phyloP scores from a whole-genome alignment of 371 early-diverging fungal species.

The Conidiobolus incongruus region DNA sequence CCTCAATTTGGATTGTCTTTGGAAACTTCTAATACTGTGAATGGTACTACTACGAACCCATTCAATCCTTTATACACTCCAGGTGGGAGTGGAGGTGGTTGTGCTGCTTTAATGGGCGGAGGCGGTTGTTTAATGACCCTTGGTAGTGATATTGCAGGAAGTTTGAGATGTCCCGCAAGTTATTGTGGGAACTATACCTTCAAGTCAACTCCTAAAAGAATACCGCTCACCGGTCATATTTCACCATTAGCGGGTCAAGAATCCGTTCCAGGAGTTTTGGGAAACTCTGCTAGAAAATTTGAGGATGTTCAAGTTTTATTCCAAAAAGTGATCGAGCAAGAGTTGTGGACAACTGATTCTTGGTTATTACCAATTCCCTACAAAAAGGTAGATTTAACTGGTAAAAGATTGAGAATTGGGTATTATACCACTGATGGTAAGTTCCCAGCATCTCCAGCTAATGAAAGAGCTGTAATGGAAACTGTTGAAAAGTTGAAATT shows the following conservation, averaged over 20 bases:
- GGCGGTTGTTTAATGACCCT: no score
- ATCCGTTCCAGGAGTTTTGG: no score
- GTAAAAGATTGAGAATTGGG: constrained; percentile 2
- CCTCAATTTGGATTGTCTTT: no score
- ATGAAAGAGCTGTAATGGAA: neutral
- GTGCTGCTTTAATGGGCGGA: no score
- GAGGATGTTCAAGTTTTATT: neutral
- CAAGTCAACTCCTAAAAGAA: neutral
- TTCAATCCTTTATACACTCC: no score
- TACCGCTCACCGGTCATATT: neutral
- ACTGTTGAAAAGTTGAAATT: neutral
- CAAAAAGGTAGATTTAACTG: neutral
- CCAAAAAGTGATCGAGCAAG: neutral
- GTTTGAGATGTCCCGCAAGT: neutral
- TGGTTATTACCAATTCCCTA: neutral
- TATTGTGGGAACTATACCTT: neutral
- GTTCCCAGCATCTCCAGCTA: constrained; percentile 1
- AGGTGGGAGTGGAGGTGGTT: no score
- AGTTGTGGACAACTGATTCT: neutral
- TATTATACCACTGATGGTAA: constrained; percentile 1
- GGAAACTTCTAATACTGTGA: no score
- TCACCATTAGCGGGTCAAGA: neutral
- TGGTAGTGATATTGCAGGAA: neutral
- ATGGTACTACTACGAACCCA: no score
- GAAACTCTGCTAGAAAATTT: no score